Conservation (phyloP, 2,329 filamentous ascomycete genomes). For the Anthostomella pinea region DNA sequence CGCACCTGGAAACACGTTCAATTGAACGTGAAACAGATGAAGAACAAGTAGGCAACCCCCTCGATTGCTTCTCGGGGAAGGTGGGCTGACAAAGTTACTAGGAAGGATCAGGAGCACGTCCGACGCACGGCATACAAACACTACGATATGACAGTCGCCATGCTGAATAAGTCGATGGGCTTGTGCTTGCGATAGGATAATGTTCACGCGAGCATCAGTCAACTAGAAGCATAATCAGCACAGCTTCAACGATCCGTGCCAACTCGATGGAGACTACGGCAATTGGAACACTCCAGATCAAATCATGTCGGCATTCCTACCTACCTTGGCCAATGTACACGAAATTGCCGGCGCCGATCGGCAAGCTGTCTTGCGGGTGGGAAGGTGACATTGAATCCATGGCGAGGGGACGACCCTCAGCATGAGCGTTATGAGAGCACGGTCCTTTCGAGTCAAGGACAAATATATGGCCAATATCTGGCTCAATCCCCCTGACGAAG, state of each 20-base stretch:
- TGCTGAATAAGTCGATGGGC: constrained; percentile 73
- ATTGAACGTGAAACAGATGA: constrained; percentile 16
- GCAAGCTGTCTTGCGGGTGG: neutral
- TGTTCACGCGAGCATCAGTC: constrained; percentile 5
- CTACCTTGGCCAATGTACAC: no score
- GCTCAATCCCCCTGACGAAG: no score
- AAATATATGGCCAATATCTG: no score
- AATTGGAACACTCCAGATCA: neutral
- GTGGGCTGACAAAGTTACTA: constrained; percentile 15
- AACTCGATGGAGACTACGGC: neutral
- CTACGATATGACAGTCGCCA: constrained; percentile 67
- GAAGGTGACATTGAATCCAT: constrained; percentile 5
- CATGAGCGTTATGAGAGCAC: no score
- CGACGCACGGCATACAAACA: constrained; percentile 47
- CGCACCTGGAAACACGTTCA: constrained; percentile 27
- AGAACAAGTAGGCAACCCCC: constrained; percentile 9
- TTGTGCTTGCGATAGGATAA: constrained; percentile 53
- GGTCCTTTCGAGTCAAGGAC: no score
- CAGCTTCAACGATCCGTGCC: constrained; percentile 5
- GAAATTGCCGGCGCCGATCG: neutral
- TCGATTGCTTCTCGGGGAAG: neutral
- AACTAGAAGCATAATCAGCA: constrained; percentile 1
- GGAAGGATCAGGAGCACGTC: constrained; percentile 17
- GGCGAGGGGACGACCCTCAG: no score
- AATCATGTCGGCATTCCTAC: no score